Evolutionary conservation across 805 yeast genomes (phyloP), one percentile per base, ranked within the genome.

Genomic region (Clavispora vitiphila): DNA sequence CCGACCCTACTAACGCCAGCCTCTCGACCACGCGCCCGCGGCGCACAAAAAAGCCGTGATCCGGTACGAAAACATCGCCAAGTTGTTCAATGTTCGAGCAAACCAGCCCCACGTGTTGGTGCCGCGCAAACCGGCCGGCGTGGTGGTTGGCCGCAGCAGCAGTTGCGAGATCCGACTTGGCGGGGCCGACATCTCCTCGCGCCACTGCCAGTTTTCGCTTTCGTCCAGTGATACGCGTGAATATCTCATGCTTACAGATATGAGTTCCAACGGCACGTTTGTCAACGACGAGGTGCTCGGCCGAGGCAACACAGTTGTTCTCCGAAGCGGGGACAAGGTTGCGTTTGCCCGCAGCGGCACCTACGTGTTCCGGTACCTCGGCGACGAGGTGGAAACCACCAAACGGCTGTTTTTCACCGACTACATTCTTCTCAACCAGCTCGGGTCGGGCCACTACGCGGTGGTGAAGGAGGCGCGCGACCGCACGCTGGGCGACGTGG

Each of bases 361-460:
- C 1, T 78, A 67, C 46, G 60, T 78, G 12, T 75, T 78, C 53
- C 64, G 78, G 30, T 78, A 77, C 48, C 41, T 43, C 26, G 53
- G 40, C 37, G 67, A 64, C 57, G 49, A 42, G 15, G 48, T 50
- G 44, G 47, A 50, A 43, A 31, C 48, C 34, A 26, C 41, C 40
- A 37, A 51, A 40, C 49, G 46, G 21, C 69, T 83, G 2, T 78
- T 84, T 40, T 77, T 74, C 46, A 85, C 81, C 53, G 73, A 74
- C 42, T 77, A 76, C 50, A 65, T 74, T 6, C 44, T 77, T 15
- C 86, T 86, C 0, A 70, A 67, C 41, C 77, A 80, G 48, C 61
- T 85, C 18, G 93, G 93, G 0, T 64, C 83, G 4, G 93, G 93
- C 0, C 91, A 85, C 60, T 85, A 85, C 54, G 91, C 93, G 0